phyloP scores from a whole-genome alignment of 2,329 filamentous ascomycete species.

The Rutstroemia sp. region DNA sequence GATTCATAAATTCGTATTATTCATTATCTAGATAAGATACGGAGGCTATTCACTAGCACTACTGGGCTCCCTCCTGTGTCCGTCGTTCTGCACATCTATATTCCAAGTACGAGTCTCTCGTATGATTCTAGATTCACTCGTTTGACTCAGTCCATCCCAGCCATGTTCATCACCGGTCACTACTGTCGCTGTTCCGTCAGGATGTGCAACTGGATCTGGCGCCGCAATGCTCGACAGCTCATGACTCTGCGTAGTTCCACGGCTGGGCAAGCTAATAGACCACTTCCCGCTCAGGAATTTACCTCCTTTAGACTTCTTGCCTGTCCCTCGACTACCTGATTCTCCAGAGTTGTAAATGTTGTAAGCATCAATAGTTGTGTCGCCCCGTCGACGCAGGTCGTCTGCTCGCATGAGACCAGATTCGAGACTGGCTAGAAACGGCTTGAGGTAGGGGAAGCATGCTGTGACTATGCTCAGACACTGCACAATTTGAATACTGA shows the following conservation, averaged over 20 bases:
- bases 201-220: background rate
- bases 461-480: slow-evolving; percentile 6
- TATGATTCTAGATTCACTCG: slow-evolving; percentile 6
- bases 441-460: slow-evolving; percentile 5
- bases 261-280: background rate
- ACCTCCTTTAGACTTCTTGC: background rate
- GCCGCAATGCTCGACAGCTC: background rate
- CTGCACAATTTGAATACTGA: slow-evolving; percentile 1
- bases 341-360: background rate
- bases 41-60: background rate
- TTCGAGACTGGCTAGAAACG: slow-evolving; percentile 1
- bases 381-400: slow-evolving; percentile 1
- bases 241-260: background rate
- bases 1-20: no score
- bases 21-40: no score
- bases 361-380: background rate
- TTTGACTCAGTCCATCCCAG: slow-evolving; percentile 3
- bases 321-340: background rate
- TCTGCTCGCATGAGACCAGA: slow-evolving; percentile 4
- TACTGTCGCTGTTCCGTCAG: background rate
- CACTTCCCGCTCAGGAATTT: background rate
- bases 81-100: background rate
- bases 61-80: background rate
- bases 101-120: background rate
- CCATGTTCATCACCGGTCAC: background rate